Conservation (phyloP, 352 stramenopile species). For the Phytophthora brassicae region DNA sequence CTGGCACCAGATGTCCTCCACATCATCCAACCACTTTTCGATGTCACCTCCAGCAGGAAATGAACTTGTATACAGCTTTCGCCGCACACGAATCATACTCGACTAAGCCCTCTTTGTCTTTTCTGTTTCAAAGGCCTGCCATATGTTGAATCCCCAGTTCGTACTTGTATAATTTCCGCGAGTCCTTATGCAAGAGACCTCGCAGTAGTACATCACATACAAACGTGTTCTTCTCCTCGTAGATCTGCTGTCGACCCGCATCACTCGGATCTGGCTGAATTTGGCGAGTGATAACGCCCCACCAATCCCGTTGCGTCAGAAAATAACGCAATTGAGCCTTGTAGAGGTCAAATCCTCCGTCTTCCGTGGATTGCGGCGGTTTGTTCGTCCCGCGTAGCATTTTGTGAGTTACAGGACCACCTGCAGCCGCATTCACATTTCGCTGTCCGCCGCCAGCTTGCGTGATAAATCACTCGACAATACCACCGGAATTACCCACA, state of each 20-base stretch:
- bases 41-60: not conserved
- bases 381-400: not conserved
- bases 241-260: not conserved
- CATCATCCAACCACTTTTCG: not conserved
- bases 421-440: too few species aligned
- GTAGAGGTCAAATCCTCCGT: constrained; percentile 9
- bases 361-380: not conserved
- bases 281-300: not conserved
- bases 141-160: not conserved
- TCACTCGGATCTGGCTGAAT: not conserved
- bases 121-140: constrained; percentile 5
- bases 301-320: not conserved
- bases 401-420: not conserved
- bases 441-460: too few species aligned
- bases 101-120: constrained; percentile 4
- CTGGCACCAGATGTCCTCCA: not conserved
- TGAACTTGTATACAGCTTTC: not conserved
- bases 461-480: too few species aligned
- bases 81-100: not conserved
- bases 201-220: not conserved
- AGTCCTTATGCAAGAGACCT: constrained; percentile 1
- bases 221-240: not conserved
- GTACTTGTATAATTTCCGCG: not conserved
- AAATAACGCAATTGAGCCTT: not conserved
- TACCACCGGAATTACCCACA: too few species aligned